Conservation (phyloP, 164 flowering plant genomes). For the Akebia trifoliata region DNA sequence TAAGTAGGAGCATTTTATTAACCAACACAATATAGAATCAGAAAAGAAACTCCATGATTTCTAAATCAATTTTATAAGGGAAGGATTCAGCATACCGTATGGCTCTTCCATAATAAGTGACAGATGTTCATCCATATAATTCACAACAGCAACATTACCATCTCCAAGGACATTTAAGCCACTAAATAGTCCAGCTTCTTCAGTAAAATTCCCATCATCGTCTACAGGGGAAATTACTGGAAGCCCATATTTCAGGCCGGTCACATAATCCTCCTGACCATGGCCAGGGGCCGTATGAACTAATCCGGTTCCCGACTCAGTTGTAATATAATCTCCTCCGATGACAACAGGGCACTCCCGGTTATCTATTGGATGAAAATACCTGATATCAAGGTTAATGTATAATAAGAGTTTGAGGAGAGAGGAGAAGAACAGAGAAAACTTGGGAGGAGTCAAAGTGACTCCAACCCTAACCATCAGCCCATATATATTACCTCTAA, state of each 20-base stretch:
- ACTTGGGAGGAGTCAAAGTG: too few relatives aligned
- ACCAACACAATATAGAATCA: conserved; percentile 1
- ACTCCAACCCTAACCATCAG: too few relatives aligned
- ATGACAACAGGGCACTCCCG: conserved; percentile 83
- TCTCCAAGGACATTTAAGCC: conserved; percentile 95
- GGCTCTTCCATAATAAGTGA: conserved; percentile 80
- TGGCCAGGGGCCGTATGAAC: conserved; percentile 99
- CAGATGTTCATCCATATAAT: conserved; percentile 60
- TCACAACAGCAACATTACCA: conserved; percentile 76
- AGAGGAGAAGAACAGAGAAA: too few relatives aligned
- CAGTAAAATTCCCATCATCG: conserved; percentile 88
- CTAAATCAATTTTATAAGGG: conserved; percentile 7
- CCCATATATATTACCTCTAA: too few relatives aligned
- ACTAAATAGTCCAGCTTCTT: conserved; percentile 82
- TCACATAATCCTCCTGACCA: conserved; percentile 88
- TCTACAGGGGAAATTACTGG: conserved; percentile 88
- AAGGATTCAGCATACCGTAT: conserved; percentile 52
- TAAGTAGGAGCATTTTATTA: conserved; percentile 3
- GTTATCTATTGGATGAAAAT: conserved; percentile 66
- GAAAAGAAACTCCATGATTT: neutral
- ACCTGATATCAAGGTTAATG: conserved; percentile 41
- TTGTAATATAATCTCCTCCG: conserved; percentile 94
- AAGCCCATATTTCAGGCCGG: conserved; percentile 84
- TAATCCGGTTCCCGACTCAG: conserved; percentile 95
- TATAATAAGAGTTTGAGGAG: too few relatives aligned